Percentiles rank a stretch among this genome's conserved stretches.
These are phyloP conservation scores for Phytomonas francai DNA, from an alignment of 208 protist species.

Conservation along the genomic window DNA sequence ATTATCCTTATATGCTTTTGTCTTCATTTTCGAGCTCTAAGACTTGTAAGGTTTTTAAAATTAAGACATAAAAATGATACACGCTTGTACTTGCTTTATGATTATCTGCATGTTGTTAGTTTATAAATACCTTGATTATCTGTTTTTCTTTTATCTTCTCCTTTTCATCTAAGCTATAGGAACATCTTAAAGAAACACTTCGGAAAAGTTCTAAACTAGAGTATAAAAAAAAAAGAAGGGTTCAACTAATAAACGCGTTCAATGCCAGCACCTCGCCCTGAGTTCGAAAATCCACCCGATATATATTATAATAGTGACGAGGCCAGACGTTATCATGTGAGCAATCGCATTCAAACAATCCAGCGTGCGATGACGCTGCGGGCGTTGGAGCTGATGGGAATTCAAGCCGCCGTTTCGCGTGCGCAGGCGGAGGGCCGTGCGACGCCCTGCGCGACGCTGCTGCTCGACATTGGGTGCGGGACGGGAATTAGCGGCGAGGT, in stretches of 20 bases:
- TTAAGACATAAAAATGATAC: neutral
- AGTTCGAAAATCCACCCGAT: slow-evolving; percentile 92
- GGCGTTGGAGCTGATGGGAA: slow-evolving; percentile 94
- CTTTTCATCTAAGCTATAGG: slow-evolving; percentile 15
- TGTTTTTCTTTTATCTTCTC: slow-evolving; percentile 12
- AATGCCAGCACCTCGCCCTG: slow-evolving; percentile 78
- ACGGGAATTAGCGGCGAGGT: slow-evolving; percentile 96
- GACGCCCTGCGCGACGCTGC: slow-evolving; percentile 33
- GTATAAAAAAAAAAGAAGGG: slow-evolving; percentile 12
- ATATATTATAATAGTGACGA: slow-evolving; percentile 94
- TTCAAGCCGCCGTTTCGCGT: slow-evolving; percentile 46
- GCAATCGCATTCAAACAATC: slow-evolving; percentile 94
- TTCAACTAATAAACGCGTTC: neutral
- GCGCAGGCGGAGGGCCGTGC: neutral
- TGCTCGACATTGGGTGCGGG: slow-evolving; percentile 99
- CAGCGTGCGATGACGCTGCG: slow-evolving; percentile 96
- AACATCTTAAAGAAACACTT: slow-evolving; percentile 8
- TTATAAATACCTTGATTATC: slow-evolving; percentile 2
- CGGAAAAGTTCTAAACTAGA: slow-evolving; percentile 6
- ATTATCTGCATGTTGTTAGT: neutral
- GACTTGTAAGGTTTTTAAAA: slow-evolving; percentile 2
- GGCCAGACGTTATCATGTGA: slow-evolving; percentile 92
- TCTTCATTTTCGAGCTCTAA: slow-evolving; percentile 10
- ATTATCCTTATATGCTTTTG: neutral
- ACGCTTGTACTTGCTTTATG: slow-evolving; percentile 1